A percentile compares a stretch with the other conserved stretches of the same genome.
Conservation (phyloP, 176 grass and related monocot genomes). For the Musa schizocarpa region DNA sequence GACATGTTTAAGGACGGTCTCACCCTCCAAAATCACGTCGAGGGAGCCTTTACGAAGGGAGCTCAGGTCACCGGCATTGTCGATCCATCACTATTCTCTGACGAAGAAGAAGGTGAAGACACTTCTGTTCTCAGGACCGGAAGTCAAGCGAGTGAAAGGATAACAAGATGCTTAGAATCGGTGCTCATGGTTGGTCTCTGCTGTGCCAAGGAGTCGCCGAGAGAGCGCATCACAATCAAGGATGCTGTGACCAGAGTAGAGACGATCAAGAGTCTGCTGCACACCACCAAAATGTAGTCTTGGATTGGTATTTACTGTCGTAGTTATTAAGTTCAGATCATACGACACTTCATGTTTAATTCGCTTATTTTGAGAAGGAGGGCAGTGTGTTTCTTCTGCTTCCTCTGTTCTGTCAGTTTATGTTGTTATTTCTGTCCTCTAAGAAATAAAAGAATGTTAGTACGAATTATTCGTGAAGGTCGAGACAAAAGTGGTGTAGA, state of each 20-base stretch:
- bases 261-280: constrained; percentile 1
- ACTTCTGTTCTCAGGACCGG: not conserved
- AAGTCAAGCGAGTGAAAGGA: not conserved
- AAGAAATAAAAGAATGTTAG: no score
- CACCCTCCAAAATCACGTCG: not conserved
- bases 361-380: no score
- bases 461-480: no score
- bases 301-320: not conserved
- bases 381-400: no score
- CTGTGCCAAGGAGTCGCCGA: constrained; percentile 1
- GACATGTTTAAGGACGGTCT: constrained; percentile 6
- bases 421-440: no score
- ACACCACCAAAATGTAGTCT: constrained; percentile 7
- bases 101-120: constrained; percentile 1
- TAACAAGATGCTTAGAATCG: not conserved
- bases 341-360: no score
- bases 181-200: not conserved
- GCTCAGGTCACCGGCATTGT: not conserved
- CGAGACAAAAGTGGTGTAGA: no score
- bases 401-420: no score
- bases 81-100: constrained; percentile 6
- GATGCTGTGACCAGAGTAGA: not conserved
- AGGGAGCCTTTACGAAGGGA: not conserved
- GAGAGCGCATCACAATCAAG: not conserved
- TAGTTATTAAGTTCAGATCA: no score